Conservation (phyloP, 129 eudicot species). For the Lactuca sativa region DNA sequence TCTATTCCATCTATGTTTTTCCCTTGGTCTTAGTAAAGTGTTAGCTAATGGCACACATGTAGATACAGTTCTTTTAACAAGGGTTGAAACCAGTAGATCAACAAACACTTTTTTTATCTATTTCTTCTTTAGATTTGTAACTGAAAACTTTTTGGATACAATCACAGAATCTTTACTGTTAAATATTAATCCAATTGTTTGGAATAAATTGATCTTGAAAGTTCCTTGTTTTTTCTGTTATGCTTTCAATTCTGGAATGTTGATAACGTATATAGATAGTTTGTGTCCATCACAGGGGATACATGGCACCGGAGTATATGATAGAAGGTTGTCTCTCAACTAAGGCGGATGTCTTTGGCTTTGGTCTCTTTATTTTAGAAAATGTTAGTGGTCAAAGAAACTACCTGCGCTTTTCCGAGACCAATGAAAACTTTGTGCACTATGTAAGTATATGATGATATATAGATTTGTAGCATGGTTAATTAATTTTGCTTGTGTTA, state of each 20-base stretch:
- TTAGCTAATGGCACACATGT: too few species aligned
- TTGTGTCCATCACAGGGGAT: neutral
- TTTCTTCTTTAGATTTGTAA: neutral
- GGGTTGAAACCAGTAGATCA: too few species aligned
- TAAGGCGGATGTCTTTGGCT: neutral
- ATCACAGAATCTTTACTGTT: too few species aligned
- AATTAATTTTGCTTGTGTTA: too few species aligned
- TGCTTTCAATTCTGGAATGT: neutral
- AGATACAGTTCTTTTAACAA: too few species aligned
- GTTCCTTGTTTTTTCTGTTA: neutral
- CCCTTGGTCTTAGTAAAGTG: too few species aligned
- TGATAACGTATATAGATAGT: neutral
- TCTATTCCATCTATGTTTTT: too few species aligned
- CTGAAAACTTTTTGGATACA: neutral
- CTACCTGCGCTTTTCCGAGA: neutral
- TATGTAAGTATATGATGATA: neutral
- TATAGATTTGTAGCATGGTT: neutral
- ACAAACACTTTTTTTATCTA: too few species aligned
- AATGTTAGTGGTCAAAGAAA: neutral
- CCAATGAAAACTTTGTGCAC: neutral
- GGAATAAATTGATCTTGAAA: neutral
- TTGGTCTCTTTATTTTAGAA: neutral
- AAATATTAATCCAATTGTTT: neutral
- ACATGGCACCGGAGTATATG: neutral
- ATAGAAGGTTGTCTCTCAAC: neutral